Percentiles rank a stretch among this genome's conserved stretches.
phyloP scores from a whole-genome alignment of 2,329 filamentous ascomycete species.

The Cercospora sesami region DNA sequence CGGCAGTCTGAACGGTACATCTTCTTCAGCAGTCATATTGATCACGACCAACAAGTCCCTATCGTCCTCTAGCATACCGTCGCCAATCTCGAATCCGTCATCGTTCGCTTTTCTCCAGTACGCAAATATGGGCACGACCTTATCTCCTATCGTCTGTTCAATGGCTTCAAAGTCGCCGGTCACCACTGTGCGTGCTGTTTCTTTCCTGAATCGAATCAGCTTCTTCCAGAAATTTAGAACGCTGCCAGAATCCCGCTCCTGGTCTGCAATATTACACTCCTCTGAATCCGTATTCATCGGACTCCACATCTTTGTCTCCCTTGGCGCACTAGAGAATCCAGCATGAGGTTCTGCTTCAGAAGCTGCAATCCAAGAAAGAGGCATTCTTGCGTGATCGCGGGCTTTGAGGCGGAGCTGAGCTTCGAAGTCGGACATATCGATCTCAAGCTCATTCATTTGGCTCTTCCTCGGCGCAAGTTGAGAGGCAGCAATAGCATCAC shows the following conservation, averaged over 20 bases:
- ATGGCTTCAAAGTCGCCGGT: slow-evolving; percentile 26
- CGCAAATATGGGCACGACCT: slow-evolving; percentile 19
- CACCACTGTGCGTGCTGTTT: slow-evolving; percentile 19
- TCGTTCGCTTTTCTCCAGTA: slow-evolving; percentile 17
- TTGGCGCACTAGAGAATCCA: slow-evolving; percentile 54
- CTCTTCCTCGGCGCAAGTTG: not conserved
- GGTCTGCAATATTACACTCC: slow-evolving; percentile 23
- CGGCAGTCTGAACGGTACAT: slow-evolving; percentile 22
- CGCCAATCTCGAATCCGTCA: not conserved
- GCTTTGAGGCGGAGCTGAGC: slow-evolving; percentile 58
- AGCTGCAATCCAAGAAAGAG: slow-evolving; percentile 19
- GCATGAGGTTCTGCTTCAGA: slow-evolving; percentile 47
- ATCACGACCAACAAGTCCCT: slow-evolving; percentile 25
- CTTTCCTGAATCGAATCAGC: slow-evolving; percentile 21
- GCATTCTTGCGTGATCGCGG: slow-evolving; percentile 65
- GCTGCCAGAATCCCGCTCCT: slow-evolving; percentile 13
- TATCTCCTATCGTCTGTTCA: slow-evolving; percentile 12
- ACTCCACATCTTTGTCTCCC: slow-evolving; percentile 22
- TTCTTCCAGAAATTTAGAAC: slow-evolving; percentile 27
- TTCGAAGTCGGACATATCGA: slow-evolving; percentile 45
- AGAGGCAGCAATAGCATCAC: not conserved
- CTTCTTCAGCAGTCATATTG: slow-evolving; percentile 21
- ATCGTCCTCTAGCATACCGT: not conserved
- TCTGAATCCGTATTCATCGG: slow-evolving; percentile 28
- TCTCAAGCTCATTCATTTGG: not conserved